Conservation (phyloP, 2,329 filamentous ascomycete species). For the Zymoseptoria brevis region DNA sequence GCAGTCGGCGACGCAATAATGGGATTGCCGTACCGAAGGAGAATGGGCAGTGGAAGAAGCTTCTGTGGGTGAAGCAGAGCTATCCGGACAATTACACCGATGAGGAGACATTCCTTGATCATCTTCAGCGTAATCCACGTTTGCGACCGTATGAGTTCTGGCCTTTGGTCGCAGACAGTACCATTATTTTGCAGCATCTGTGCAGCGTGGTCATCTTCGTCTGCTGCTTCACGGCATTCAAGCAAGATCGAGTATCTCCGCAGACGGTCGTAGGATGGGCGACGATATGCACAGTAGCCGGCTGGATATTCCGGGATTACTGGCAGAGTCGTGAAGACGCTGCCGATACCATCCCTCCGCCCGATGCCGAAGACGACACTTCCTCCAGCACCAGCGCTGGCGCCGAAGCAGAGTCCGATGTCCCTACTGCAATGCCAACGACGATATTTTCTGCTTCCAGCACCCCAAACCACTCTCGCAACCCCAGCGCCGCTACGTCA, state of each 20-base stretch:
- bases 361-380: background rate
- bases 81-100: constrained; percentile 99
- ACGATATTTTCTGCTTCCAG: background rate
- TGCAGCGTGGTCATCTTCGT: constrained; percentile 92
- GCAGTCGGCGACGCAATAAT: constrained; percentile 56
- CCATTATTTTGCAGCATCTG: constrained; percentile 93
- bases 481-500: background rate
- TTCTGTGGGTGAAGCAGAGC: constrained; percentile 95
- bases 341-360: constrained; percentile 11
- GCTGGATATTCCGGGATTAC: constrained; percentile 85
- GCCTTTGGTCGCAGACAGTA: constrained; percentile 89
- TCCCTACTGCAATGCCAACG: background rate
- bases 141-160: constrained; percentile 96
- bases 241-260: constrained; percentile 77
- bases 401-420: background rate
- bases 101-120: constrained; percentile 90
- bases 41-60: constrained; percentile 74
- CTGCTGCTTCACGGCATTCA: constrained; percentile 87
- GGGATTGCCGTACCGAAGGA: constrained; percentile 2
- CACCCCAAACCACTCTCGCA: background rate
- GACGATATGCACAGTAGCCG: constrained; percentile 71
- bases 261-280: constrained; percentile 83
- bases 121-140: constrained; percentile 87
- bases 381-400: background rate
- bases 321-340: constrained; percentile 69